phyloP scores from a whole-genome alignment of 148 eudicot species.

The Rhododendron molle region DNA sequence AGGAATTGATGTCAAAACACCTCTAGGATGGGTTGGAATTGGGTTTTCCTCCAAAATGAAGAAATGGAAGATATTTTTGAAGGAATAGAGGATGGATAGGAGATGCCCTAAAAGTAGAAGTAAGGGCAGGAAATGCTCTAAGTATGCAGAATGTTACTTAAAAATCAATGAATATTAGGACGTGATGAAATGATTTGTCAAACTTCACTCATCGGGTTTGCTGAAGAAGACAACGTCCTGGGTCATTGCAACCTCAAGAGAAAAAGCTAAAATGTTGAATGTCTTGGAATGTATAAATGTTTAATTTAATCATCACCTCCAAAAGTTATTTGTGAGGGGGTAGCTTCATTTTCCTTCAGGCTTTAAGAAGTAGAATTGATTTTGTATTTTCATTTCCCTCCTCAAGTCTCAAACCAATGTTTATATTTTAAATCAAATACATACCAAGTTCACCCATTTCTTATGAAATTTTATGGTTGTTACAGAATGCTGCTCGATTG shows the following conservation, averaged over 20 bases:
- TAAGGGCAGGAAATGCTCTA: background rate
- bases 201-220: background rate
- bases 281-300: background rate
- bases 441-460: background rate
- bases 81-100: too few relatives aligned
- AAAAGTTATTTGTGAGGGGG: background rate
- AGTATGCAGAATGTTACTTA: background rate
- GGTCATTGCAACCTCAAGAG: background rate
- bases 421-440: background rate
- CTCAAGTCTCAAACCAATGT: background rate
- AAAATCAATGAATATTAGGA: background rate
- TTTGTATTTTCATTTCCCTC: background rate
- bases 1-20: too few relatives aligned
- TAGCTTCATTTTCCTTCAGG: background rate
- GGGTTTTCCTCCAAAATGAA: too few relatives aligned
- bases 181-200: background rate
- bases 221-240: background rate
- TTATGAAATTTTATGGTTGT: background rate
- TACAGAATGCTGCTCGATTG: conserved; percentile 84
- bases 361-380: background rate
- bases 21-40: too few relatives aligned
- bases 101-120: too few relatives aligned
- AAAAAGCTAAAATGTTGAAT: background rate
- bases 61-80: too few relatives aligned
- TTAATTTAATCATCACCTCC: background rate